Conservation (phyloP, 352 stramenopile species). For the Plasmopara halstedii region DNA sequence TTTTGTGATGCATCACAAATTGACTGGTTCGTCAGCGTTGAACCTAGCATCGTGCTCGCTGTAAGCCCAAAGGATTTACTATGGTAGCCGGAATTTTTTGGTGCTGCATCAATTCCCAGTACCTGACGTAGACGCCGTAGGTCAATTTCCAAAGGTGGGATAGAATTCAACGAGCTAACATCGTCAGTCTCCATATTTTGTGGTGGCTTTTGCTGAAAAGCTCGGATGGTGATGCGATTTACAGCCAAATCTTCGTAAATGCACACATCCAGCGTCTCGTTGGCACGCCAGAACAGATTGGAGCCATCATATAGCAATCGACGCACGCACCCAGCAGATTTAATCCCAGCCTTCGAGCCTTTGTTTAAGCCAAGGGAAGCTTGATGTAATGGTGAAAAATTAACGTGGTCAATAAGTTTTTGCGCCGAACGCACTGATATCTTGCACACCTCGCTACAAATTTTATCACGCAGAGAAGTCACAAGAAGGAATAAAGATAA, state of each 20-base stretch:
- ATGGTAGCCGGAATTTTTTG: conserved; percentile 8
- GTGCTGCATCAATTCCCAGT: conserved; percentile 18
- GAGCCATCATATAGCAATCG: conserved; percentile 75
- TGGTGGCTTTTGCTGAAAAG: conserved; percentile 38
- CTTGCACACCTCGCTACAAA: conserved; percentile 75
- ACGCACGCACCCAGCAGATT: conserved; percentile 26
- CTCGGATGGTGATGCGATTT: conserved; percentile 63
- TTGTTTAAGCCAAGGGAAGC: conserved; percentile 53
- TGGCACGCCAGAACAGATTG: conserved; percentile 84
- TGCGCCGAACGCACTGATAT: conserved; percentile 82
- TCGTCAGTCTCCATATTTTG: conserved; percentile 7
- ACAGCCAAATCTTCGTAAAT: conserved; percentile 69
- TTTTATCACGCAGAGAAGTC: neutral
- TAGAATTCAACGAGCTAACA: conserved; percentile 20
- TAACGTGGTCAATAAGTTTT: conserved; percentile 84
- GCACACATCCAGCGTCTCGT: conserved; percentile 78
- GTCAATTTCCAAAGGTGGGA: conserved; percentile 51
- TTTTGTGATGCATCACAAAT: conserved; percentile 4
- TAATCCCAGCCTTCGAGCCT: conserved; percentile 8
- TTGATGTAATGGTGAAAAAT: conserved; percentile 83
- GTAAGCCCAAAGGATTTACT: conserved; percentile 15
- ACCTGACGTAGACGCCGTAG: conserved; percentile 37
- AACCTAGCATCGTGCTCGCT: conserved; percentile 1
- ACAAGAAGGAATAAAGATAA: neutral
- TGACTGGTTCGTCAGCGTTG: neutral